Evolutionary conservation across 257 asterid species (phyloP).

Genomic region (Salvia miltiorrhiza): DNA sequence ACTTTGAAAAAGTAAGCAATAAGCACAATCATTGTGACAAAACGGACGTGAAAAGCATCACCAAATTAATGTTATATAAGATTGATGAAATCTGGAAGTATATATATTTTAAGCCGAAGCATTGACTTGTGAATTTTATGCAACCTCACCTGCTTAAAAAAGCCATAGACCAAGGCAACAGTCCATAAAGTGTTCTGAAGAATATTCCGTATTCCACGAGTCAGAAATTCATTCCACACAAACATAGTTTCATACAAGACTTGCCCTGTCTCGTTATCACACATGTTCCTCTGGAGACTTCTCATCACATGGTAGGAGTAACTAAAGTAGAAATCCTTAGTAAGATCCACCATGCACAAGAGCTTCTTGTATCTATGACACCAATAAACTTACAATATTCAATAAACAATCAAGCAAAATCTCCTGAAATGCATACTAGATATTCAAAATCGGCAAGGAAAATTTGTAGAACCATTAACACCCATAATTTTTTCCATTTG

Average conservation of each 20-base stretch:
- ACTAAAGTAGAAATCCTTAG: conserved; percentile 97
- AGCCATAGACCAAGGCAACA: conserved; percentile 91
- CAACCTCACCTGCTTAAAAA: conserved; percentile 79
- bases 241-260: conserved; percentile 86
- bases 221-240: conserved; percentile 95
- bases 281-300: conserved; percentile 85
- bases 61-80: neutral
- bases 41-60: neutral
- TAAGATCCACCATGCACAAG: conserved; percentile 89
- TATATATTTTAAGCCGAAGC: neutral
- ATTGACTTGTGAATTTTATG: neutral
- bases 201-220: conserved; percentile 78
- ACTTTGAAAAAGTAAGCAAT: conserved; percentile 14
- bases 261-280: conserved; percentile 51
- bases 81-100: neutral
- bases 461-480: neutral
- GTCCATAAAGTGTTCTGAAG: conserved; percentile 91
- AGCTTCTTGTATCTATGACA: conserved; percentile 84
- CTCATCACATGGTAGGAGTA: conserved; percentile 95
- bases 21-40: neutral
- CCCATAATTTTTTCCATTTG: conserved; percentile 16
- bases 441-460: conserved; percentile 6
- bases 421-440: conserved; percentile 4
- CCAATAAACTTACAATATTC: conserved; percentile 19
- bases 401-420: conserved; percentile 21